Conservation (phyloP, 805 yeast species). For the Candida suzukii region DNA sequence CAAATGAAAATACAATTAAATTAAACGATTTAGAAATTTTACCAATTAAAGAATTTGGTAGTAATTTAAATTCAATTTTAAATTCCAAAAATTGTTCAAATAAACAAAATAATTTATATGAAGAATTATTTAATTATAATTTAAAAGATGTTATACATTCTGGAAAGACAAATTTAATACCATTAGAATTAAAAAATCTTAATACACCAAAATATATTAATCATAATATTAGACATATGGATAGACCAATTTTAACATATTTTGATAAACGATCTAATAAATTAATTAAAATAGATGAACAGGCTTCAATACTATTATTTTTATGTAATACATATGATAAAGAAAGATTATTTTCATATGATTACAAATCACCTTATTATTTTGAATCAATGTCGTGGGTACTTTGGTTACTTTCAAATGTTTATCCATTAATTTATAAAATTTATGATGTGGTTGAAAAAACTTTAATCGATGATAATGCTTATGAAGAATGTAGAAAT, state of each 20-base stretch:
- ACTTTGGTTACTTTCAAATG: slow-evolving; percentile 50
- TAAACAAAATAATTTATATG: slow-evolving; percentile 26
- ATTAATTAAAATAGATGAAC: slow-evolving; percentile 40
- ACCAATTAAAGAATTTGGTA: slow-evolving; percentile 13
- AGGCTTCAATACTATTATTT: slow-evolving; percentile 56
- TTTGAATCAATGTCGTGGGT: slow-evolving; percentile 48
- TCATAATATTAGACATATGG: too few species aligned
- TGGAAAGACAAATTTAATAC: slow-evolving; percentile 25
- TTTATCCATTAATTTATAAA: slow-evolving; percentile 59
- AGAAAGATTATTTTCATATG: slow-evolving; percentile 38
- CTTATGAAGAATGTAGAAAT: slow-evolving; percentile 40
- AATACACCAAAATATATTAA: too few species aligned
- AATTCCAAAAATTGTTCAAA: slow-evolving; percentile 31
- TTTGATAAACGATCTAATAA: slow-evolving; percentile 32
- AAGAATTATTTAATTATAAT: slow-evolving; percentile 20
- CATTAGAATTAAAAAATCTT: too few species aligned
- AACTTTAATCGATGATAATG: too few species aligned
- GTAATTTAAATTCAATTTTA: too few species aligned
- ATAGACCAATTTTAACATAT: slow-evolving; percentile 49
- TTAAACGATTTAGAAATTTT: background rate
- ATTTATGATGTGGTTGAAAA: too few species aligned
- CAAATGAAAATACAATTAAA: slow-evolving; percentile 30
- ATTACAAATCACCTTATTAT: slow-evolving; percentile 32
- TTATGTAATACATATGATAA: slow-evolving; percentile 55
- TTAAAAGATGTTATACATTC: slow-evolving; percentile 32